Base-by-base conservation (phyloP, 805 yeast genomes). In the Candida pini region DNA sequence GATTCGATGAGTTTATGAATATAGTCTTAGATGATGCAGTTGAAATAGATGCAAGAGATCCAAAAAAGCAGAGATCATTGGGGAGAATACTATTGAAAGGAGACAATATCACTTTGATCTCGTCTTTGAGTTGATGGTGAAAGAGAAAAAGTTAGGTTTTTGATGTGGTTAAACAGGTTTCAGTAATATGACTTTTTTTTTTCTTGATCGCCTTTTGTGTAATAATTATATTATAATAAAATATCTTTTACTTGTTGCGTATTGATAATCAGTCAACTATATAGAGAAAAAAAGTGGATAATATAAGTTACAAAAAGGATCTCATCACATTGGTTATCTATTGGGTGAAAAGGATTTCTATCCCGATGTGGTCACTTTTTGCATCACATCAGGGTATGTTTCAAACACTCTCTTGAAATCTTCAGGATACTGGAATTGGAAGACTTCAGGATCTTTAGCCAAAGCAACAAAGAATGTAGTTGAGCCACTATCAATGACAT, bases 1-100 rank as follows among this genome's bases (percentile, higher is more conserved):
- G 99, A 1, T 90, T 94, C 60, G 99, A 92, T 59, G 98, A 94
- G 63, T 90, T 89, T 53, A 94, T 92, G 98, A 92, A 92, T 54
- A 62, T 75, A 9, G 79, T 74, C 15, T 44, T 75, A 10, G 80
- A 74, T 37, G 78, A 75, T 18, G 79, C 80, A 1, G 62, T 64
- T 12, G 96, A 94, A 48, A 66, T 90, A 5, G 65, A 70, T 34
- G 29, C 40, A 3, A 76, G 77, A 1, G 68, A 69, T 32, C 42
- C 68, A 1, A 26, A 41, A 9, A 48, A 49, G 25, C 64, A 65
- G 35, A 71, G 75, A 18, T 60, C 62, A n/a, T 52, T 86, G 38
- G 96, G 96, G 1, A 66, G 83, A 39, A 74, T 92, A 17, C 56
- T 92, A 45, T 64, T 92, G 38, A 92, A 92, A 59, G 98, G 99